Conservation (phyloP, 352 stramenopile species). For the Phytophthora pinifolia region DNA sequence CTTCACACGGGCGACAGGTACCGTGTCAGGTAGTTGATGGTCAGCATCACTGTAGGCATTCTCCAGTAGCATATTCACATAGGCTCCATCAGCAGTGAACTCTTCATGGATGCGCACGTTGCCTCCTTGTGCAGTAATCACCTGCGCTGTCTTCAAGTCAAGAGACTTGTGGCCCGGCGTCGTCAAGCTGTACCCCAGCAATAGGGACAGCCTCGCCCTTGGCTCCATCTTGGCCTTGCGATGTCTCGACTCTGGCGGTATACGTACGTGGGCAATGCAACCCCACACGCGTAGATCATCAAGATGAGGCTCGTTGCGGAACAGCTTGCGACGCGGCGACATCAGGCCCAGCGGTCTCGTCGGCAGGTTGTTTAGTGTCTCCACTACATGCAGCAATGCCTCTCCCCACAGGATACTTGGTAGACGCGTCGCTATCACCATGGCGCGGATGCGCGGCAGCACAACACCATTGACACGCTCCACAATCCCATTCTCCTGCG, state of each 20-base stretch:
- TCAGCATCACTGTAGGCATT: not conserved
- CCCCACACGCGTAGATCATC: conserved; percentile 4
- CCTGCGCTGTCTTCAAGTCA: not conserved
- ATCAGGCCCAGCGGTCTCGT: too few relatives aligned
- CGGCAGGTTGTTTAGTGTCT: conserved; percentile 3
- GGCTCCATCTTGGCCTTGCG: conserved; percentile 3
- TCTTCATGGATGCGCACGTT: conserved; percentile 7
- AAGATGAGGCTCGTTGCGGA: too few relatives aligned
- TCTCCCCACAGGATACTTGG: too few relatives aligned
- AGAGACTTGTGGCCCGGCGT: conserved; percentile 11
- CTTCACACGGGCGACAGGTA: not conserved
- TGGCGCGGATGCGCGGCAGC: conserved; percentile 3
- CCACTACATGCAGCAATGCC: too few relatives aligned
- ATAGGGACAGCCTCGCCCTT: not conserved
- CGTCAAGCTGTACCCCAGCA: conserved; percentile 7
- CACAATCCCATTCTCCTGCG: conserved; percentile 10
- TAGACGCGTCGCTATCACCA: conserved; percentile 1
- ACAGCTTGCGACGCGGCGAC: conserved; percentile 5
- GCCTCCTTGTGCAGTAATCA: not conserved
- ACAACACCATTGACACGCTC: conserved; percentile 10
- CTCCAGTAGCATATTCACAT: conserved; percentile 7
- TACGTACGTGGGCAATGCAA: conserved; percentile 3
- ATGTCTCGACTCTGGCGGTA: not conserved
- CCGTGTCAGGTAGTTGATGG: not conserved
- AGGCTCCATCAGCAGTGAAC: conserved; percentile 5